Base-by-base conservation (phyloP, 305 asterid genomes). In the Plantago rigida region DNA sequence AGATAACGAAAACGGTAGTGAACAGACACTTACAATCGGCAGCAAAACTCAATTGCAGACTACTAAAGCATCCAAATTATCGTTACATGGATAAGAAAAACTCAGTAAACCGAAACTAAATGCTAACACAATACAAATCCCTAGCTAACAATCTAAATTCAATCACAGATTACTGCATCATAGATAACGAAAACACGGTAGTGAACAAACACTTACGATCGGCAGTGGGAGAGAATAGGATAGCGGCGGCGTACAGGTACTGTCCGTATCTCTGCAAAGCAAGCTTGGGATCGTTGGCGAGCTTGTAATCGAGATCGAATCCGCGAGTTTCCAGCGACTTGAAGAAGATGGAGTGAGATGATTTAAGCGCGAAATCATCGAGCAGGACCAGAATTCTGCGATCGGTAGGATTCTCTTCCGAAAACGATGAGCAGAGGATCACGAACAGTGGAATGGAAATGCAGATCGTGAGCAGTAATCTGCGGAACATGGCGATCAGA, bases 311-410 rank as follows among this genome's bases (percentile, higher is more conserved):
- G 51, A 87, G 94, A 58, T 74, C 82, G 42, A 71, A 78, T 10
- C 93, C 89, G 41, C 82, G 77, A 34, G 63, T 34, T 63, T 71
- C 73, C 9, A 87, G 81, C 15, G 93, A 76, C 24, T 78, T 74
- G 76, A 87, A 87, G 76, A 60, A 87, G 57, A 87, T 51, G 22
- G 96, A 87, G 66, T 87, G 92, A 47, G 92, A 83, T 24, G 89
- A 83, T 71, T 79, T 80, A 11, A 82, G 61, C 31, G 89, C 85
- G 54, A 84, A 77, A 65, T 87, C 86, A 13, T 85, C 94, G 14
- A 87, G 78, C 62, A 87, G 70, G 47, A 87, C 89, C 74, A 85
- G 67, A 59, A 85, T 47, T 62, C 84, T 81, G 44, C 92, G 83
- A 78, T 85, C 92, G 3, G 84, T 76, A 61, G 96, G 92, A 51